Percentiles rank a stretch among this genome's conserved stretches.
phyloP scores from a whole-genome alignment of 805 yeast genomes.

The Schizosaccharomyces pombe region DNA sequence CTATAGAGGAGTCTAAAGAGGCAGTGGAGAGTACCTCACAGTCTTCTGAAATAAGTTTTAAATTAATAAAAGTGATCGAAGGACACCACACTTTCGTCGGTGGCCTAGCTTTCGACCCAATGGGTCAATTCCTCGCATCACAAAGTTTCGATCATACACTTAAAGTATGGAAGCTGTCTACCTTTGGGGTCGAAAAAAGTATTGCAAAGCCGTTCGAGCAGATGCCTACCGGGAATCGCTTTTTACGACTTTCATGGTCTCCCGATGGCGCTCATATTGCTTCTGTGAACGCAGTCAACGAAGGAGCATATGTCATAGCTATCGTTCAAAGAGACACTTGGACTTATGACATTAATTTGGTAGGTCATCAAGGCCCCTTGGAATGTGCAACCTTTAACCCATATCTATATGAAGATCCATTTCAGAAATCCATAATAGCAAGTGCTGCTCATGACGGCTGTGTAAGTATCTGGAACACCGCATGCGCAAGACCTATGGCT shows the following conservation, averaged over 20 bases:
- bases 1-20: too few relatives aligned
- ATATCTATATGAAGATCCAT: constrained; percentile 12
- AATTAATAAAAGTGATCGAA: constrained; percentile 50
- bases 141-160: constrained; percentile 66
- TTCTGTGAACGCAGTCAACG: constrained; percentile 44
- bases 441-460: constrained; percentile 89
- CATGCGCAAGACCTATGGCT: constrained; percentile 41
- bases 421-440: constrained; percentile 39
- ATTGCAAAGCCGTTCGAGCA: constrained; percentile 65
- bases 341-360: constrained; percentile 36
- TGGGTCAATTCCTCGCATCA: constrained; percentile 90
- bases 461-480: constrained; percentile 70
- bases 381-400: constrained; percentile 38
- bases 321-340: constrained; percentile 41
- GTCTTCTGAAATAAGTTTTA: background rate
- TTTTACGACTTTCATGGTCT: constrained; percentile 47
- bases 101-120: constrained; percentile 94
- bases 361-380: constrained; percentile 49
- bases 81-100: constrained; percentile 88
- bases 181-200: constrained; percentile 67
- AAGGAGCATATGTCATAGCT: constrained; percentile 37
- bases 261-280: constrained; percentile 58
- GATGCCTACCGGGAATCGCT: constrained; percentile 81
- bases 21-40: too few relatives aligned
- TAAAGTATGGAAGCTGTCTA: constrained; percentile 50